These are phyloP conservation scores for Elongisporangium senticosum DNA, from an alignment of 352 stramenopile species.

Conservation along the genomic window DNA sequence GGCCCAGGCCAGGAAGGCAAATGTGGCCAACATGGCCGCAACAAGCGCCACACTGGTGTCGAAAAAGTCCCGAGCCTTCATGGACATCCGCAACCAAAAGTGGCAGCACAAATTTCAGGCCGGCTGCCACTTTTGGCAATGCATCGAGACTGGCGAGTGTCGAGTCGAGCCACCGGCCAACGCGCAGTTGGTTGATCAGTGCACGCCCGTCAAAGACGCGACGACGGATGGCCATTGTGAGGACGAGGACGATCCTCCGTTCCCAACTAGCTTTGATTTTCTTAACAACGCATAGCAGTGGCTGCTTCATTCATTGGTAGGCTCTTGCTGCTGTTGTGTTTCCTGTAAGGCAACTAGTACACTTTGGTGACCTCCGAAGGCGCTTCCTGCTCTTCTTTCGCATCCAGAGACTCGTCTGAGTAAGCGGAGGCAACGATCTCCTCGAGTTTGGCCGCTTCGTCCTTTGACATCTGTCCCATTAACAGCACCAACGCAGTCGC, in stretches of 20 bases:
- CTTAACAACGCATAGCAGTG: constrained; percentile 22
- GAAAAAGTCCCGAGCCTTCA: constrained; percentile 28
- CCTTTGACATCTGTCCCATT: constrained; percentile 59
- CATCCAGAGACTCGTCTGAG: constrained; percentile 17
- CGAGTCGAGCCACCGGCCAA: constrained; percentile 14
- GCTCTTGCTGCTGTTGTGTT: background rate
- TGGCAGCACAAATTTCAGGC: constrained; percentile 64
- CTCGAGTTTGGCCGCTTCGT: constrained; percentile 70
- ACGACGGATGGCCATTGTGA: constrained; percentile 6
- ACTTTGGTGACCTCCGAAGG: constrained; percentile 75
- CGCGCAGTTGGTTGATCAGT: constrained; percentile 2
- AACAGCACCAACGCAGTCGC: background rate
- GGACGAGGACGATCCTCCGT: constrained; percentile 35
- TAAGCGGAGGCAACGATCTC: constrained; percentile 58
- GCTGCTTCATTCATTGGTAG: constrained; percentile 2
- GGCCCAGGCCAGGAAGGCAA: constrained; percentile 9
- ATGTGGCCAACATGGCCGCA: constrained; percentile 8
- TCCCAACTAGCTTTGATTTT: constrained; percentile 70
- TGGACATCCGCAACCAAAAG: constrained; percentile 30
- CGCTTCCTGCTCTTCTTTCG: constrained; percentile 18
- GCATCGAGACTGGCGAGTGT: constrained; percentile 61
- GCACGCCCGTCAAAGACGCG: background rate
- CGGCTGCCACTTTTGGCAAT: constrained; percentile 75
- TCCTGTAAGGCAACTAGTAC: constrained; percentile 31
- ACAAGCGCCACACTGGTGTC: constrained; percentile 9